These are phyloP conservation scores for Vanrija sp. DNA, from an alignment of 1,284 basidiomycete genomes.

Conservation along the genomic window DNA sequence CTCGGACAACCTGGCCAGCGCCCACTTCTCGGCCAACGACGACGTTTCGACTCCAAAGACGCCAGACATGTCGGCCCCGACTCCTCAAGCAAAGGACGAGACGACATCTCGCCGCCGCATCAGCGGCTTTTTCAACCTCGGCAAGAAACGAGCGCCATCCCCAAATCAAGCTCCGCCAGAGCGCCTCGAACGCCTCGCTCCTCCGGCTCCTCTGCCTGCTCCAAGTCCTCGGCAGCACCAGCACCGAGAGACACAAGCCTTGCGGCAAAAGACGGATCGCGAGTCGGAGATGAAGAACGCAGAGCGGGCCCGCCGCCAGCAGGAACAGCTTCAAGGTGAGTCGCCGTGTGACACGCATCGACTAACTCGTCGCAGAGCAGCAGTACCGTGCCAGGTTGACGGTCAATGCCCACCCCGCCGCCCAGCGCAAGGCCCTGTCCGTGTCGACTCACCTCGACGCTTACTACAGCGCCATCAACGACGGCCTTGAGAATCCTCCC, in stretches of 20 bases:
- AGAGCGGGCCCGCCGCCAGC: conserved; percentile 36
- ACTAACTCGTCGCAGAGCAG: conserved; percentile 28
- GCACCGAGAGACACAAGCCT: conserved; percentile 7
- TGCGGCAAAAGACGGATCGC: conserved; percentile 14
- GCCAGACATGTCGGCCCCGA: not conserved
- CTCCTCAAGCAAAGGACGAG: not conserved
- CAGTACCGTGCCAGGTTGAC: conserved; percentile 37
- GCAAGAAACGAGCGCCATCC: conserved; percentile 8
- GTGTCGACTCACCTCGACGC: conserved; percentile 40
- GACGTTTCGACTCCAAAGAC: not conserved
- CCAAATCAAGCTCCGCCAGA: not conserved
- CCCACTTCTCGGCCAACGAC: not conserved
- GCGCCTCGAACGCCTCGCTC: not conserved
- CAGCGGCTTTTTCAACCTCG: conserved; percentile 11
- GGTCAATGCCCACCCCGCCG: conserved; percentile 40
- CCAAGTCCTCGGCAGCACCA: not conserved
- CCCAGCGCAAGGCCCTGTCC: conserved; percentile 35
- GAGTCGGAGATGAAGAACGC: conserved; percentile 25
- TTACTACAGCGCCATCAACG: conserved; percentile 40
- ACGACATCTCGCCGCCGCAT: conserved; percentile 7
- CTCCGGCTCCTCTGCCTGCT: conserved; percentile 11
- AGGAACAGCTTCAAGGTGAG: conserved; percentile 41
- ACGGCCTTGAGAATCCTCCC: conserved; percentile 38
- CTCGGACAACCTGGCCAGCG: not conserved
- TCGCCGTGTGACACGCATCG: not conserved